Base-by-base conservation (phyloP, 257 asterid genomes). In the Solanum chiquidenum region DNA sequence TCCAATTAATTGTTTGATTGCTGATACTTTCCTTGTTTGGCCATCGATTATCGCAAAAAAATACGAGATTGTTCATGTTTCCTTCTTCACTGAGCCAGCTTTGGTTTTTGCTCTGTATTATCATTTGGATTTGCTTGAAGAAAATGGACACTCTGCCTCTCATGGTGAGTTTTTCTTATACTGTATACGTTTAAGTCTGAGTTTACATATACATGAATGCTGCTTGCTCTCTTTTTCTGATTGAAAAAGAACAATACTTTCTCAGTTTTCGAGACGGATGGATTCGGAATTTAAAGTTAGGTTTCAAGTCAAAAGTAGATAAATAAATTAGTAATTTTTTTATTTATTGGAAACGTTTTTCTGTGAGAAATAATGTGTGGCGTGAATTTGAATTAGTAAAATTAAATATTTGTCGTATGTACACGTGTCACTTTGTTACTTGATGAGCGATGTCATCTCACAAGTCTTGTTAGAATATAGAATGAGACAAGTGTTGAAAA, bases 31-130 rank as follows among this genome's bases (percentile, higher is more conserved):
- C 62, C 88, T 64, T 23, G 90, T 90, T 1, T 93, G 94, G 95
- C 85, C 90, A 1, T 88, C 93, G 4, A 86, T 40, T 35, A 86
- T 92, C 46, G 95, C 94, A 13, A 85, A 58, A 0, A 94, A 91
- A 55, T 88, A 91, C 87, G 52, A 84, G 13, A 86, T 94, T 3
- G 88, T 91, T 14, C 80, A 89, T 80, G 89, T 92, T 5, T 94
- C 96, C 0, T 92, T 94, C 86, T 93, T 92, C 72, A 93, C 95
- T 9, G 91, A 94, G 64, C 94, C 96, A 4, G 92, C 94, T 10
- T 87, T 92, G 31, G 93, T 93, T 42, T 46, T 92, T 62, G 83
- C 92, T 23, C 42, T 93, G 21, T 88, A 92, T 86, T 92, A 86
- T 86, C 94, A 92, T 29, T n/a, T 90, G 40, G 89, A 92, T 27